These are phyloP conservation scores for Fusarium sp. DNA, from an alignment of 2,329 filamentous ascomycete genomes.

Conservation along the genomic window DNA sequence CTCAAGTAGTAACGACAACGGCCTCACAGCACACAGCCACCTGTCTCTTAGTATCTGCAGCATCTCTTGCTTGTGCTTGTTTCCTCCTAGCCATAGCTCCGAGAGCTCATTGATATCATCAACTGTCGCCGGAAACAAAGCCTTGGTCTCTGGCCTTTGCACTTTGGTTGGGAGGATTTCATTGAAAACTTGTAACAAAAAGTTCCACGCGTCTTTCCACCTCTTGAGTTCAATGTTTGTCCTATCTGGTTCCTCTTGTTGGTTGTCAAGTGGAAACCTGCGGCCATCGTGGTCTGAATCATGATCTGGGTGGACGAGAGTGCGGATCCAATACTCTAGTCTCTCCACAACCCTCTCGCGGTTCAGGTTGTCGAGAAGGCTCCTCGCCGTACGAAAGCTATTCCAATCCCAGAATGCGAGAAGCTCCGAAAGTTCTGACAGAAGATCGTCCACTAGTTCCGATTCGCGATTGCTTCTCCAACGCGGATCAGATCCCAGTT, in stretches of 20 bases:
- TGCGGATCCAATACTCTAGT: neutral
- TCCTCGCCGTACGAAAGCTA: neutral
- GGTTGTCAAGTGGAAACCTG: no score
- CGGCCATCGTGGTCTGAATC: no score
- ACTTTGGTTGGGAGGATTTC: neutral
- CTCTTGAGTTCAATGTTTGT: neutral
- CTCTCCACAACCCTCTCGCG: neutral
- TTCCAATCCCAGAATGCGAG: conserved; percentile 1
- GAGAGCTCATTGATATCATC: conserved; percentile 14
- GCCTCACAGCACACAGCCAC: neutral
- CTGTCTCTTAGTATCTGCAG: neutral
- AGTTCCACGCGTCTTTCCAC: neutral
- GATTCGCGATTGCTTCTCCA: conserved; percentile 15
- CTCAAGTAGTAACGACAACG: neutral
- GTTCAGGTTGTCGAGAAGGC: neutral
- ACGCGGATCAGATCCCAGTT: conserved; percentile 8
- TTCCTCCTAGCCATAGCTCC: conserved; percentile 7
- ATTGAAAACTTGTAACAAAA: conserved; percentile 13
- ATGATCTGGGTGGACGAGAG: neutral
- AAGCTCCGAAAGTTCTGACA: conserved; percentile 9
- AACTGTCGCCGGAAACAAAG: neutral
- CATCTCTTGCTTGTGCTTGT: neutral
- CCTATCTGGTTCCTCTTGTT: neutral
- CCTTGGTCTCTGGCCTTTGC: neutral
- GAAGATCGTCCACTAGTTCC: neutral